phyloP scores from a whole-genome alignment of 306 rosid genomes.

The Hippophae gyantsensis region DNA sequence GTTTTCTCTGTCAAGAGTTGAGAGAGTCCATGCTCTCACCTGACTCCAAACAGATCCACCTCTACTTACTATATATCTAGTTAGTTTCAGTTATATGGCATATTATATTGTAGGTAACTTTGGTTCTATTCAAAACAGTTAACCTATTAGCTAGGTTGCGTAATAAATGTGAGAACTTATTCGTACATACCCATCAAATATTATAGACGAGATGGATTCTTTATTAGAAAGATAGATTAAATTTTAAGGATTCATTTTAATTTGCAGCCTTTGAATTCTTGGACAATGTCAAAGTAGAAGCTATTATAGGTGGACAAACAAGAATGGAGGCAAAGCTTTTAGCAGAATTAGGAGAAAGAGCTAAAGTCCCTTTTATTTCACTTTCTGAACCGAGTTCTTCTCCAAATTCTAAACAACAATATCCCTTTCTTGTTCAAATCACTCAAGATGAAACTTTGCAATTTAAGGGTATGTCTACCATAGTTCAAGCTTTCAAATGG shows the following conservation, averaged over 20 bases:
- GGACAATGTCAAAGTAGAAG: slow-evolving; percentile 7
- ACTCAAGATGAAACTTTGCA: slow-evolving; percentile 4
- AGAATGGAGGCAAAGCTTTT: slow-evolving; percentile 15
- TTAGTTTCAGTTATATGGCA: too few relatives aligned
- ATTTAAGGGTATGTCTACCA: background rate
- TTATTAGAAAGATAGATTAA: too few relatives aligned
- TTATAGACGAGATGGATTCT: too few relatives aligned
- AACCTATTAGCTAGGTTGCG: too few relatives aligned
- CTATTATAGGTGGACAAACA: slow-evolving; percentile 20
- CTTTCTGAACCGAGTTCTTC: background rate
- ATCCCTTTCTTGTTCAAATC: slow-evolving; percentile 9
- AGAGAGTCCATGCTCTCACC: too few relatives aligned
- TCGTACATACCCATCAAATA: background rate
- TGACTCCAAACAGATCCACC: too few relatives aligned
- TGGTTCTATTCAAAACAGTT: too few relatives aligned
- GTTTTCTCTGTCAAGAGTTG: too few relatives aligned
- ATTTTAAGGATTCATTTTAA: background rate
- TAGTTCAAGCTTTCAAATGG: slow-evolving; percentile 7
- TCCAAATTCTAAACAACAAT: background rate
- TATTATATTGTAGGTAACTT: too few relatives aligned
- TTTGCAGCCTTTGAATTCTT: slow-evolving; percentile 14
- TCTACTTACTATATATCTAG: too few relatives aligned
- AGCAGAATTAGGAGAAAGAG: slow-evolving; percentile 13
- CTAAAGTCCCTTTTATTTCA: slow-evolving; percentile 13
- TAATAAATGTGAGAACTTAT: too few relatives aligned